Percentiles rank a stretch among this genome's conserved stretches.
Conservation (phyloP, 495 filamentous ascomycete genomes). For the Hypoxylon fuscum region DNA sequence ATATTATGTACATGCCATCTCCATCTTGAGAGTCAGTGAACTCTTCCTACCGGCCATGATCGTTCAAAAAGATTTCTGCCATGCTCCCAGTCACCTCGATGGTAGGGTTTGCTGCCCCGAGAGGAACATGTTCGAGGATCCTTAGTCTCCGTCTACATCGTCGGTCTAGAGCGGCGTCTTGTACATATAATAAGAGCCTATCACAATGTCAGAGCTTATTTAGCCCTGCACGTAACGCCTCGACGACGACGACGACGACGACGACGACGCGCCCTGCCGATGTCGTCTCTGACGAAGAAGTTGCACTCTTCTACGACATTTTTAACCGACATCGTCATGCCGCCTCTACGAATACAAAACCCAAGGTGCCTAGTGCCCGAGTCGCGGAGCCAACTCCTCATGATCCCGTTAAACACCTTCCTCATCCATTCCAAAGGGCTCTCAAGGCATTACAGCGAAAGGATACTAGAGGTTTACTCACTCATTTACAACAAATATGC, state of each 20-base stretch:
- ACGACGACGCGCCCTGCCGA: background rate
- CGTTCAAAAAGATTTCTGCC: background rate
- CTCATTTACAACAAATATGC: constrained; percentile 18
- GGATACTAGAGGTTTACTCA: constrained; percentile 35
- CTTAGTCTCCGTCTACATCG: constrained; percentile 30
- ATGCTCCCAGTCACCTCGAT: constrained; percentile 27
- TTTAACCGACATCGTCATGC: background rate
- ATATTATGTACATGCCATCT: background rate
- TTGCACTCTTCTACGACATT: constrained; percentile 14
- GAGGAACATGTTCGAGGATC: constrained; percentile 31
- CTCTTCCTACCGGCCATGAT: constrained; percentile 10
- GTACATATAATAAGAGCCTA: background rate
- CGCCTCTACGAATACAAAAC: background rate
- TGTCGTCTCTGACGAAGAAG: constrained; percentile 2
- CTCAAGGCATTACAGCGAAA: constrained; percentile 29
- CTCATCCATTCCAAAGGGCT: constrained; percentile 20
- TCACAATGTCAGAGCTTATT: background rate
- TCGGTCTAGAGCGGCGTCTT: constrained; percentile 5
- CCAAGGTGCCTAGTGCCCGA: background rate
- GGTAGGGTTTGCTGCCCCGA: constrained; percentile 21
- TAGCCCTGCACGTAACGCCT: background rate
- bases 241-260: constrained; percentile 9
- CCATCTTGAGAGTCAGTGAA: background rate
- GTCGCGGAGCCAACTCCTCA: background rate
- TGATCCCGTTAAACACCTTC: background rate